phyloP scores from a whole-genome alignment of 129 eudicot species.

The Smallanthus sonchifolius region DNA sequence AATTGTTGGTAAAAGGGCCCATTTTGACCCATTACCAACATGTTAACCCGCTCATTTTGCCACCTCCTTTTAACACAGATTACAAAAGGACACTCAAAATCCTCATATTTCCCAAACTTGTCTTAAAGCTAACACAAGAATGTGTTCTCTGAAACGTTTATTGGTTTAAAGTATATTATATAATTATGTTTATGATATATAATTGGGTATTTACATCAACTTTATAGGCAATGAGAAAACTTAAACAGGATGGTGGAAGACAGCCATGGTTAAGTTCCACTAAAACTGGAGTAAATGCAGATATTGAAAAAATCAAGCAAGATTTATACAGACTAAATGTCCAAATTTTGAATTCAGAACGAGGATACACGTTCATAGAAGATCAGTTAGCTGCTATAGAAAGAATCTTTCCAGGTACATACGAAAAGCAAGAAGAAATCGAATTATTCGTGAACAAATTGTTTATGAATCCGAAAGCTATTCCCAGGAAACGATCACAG shows the following conservation, averaged over 20 bases:
- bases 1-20: not conserved
- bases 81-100: not conserved
- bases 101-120: not conserved
- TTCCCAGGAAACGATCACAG: constrained; percentile 9
- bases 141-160: not conserved
- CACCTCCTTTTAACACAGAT: not conserved
- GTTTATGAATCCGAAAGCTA: constrained; percentile 11
- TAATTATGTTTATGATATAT: not conserved
- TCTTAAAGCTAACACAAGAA: not conserved
- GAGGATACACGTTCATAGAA: not conserved
- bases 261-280: constrained; percentile 7
- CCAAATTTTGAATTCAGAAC: constrained; percentile 11
- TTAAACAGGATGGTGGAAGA: not conserved
- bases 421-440: not conserved
- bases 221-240: not conserved
- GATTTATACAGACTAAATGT: constrained; percentile 4
- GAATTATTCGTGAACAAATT: constrained; percentile 13
- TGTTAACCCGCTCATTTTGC: not conserved
- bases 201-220: not conserved
- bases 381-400: constrained; percentile 11
- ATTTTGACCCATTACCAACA: not conserved
- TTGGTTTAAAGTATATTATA: too few species aligned
- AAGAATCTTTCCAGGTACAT: not conserved
- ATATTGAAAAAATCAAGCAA: constrained; percentile 15
- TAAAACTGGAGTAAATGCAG: not conserved